Evolutionary conservation across 1,284 basidiomycete species (phyloP), one percentile per base, ranked within the genome.

Genomic region (Puccinia hordei): DNA sequence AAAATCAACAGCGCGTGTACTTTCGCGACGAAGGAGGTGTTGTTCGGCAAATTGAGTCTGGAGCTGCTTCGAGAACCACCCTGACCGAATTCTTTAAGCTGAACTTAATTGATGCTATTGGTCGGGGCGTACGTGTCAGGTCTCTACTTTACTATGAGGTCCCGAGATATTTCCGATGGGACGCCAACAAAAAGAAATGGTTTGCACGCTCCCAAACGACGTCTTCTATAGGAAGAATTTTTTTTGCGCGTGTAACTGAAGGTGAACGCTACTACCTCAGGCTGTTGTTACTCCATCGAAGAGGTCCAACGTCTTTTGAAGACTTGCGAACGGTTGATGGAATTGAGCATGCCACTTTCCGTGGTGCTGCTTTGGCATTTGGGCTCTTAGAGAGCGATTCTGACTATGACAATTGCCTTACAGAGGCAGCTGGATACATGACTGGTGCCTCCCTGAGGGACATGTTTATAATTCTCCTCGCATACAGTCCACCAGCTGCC

Each of bases 391-490:
- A 2, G 17, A 49, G 8, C 3, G 46, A 49, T 49, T 5, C 46
- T 2, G 8, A 49, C 17, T 49, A 49, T 17, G 15, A 49, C 2
- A 10, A 2, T 5, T 49, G 46, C 17, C 10, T 49, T 13, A 2
- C 9, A 2, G 46, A 49, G 46, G 46, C 46, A 17, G 8, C 46
- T 3, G 10, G 8, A 17, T 49, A 15, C 8, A 49, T 49, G 46
- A 87, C 86, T 3, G 88, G 87, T 0, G 27, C 33, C 12, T 84
- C 83, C 0, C 85, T 89, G 0, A 85, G 86, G 0, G 82, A 84
- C 0, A 84, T 89, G 0, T 89, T 89, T 85, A 84, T 83, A 0
- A 87, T 85, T 0, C 84, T 89, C 2, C 84, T 89, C 0, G 65
- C 86, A 0, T 84, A 85, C 80, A 86, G 86, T 65, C 53, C 82